Evolutionary conservation across 192 early-diverging fungal genomes (phyloP), one percentile per base, ranked within the genome.

Genomic region (Rhizophagus sp.): DNA sequence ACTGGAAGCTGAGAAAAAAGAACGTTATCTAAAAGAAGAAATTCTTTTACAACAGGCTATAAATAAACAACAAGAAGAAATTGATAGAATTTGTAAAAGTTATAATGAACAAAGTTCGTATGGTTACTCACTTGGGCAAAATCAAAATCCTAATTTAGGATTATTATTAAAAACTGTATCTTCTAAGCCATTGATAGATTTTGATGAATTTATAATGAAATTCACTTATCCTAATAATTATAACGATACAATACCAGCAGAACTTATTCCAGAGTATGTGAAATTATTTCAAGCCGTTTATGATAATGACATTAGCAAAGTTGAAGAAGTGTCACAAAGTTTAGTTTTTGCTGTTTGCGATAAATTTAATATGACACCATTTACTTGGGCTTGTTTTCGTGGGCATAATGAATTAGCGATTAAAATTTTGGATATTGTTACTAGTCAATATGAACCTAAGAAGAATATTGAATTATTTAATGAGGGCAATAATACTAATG

Each of bases 311-410:
- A 4, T 61, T 61, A 52, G 15, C 8, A 13, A 8, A 10, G 39
- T 75, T 62, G 52, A 75, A 0, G 0, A 19, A 22, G 11, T 75
- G n/a, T 33, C 25, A 8, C 6, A 15, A 62, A 25, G 9, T 1
- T 13, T 52, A 30, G 30, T 62, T 27, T 33, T 75, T 4, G 57
- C 73, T 5, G 73, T 75, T 33, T 0, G 27, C 36, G 73, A 75
- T 75, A 24, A 39, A 15, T 61, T 61, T 62, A 34, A 2, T 17
- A 50, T 44, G 25, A 75, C 73, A 8, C 73, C 73, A 75, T 75
- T 75, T 34, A 11, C 62, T 2, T 50, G 11, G 27, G 73, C 73
- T 6, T 57, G n/a, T 62, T 34, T 33, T 19, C 24, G 11, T 17
- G 73, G 73, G 6, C 19, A 62, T 34, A 30, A 62, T 9, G 19